These are phyloP conservation scores for Flueggea neowawraea DNA, from an alignment of 441 rosid species.

Conservation along the genomic window DNA sequence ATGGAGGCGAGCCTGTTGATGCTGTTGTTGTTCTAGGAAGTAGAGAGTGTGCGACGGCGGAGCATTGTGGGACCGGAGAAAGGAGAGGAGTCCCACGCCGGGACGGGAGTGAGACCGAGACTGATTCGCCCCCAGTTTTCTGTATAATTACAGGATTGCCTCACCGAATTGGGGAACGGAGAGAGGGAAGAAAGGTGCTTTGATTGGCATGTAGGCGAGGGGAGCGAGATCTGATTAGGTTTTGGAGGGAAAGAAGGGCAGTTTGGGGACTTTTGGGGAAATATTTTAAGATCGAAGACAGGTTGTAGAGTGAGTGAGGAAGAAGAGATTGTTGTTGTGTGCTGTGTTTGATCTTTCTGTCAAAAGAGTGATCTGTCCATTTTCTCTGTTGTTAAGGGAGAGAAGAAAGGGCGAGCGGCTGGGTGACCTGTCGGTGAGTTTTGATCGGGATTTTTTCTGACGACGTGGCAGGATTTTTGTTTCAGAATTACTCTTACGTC, in stretches of 20 bases:
- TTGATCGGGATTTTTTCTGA: not conserved
- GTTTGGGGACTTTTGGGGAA: not conserved
- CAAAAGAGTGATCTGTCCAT: slow-evolving; percentile 3
- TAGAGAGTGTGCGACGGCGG: slow-evolving; percentile 60
- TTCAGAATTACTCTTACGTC: too few relatives aligned
- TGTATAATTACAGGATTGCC: slow-evolving; percentile 15
- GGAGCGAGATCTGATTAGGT: too few relatives aligned
- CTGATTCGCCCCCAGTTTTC: slow-evolving; percentile 97
- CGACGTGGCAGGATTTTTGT: too few relatives aligned
- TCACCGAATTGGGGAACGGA: slow-evolving; percentile 6
- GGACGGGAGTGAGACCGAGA: slow-evolving; percentile 67
- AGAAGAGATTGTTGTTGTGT: not conserved
- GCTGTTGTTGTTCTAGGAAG: slow-evolving; percentile 37
- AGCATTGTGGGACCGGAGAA: slow-evolving; percentile 63
- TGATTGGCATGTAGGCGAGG: not conserved
- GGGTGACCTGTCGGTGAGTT: slow-evolving; percentile 7
- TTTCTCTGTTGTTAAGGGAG: too few relatives aligned
- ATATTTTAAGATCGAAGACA: not conserved
- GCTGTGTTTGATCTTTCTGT: not conserved
- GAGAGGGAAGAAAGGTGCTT: too few relatives aligned
- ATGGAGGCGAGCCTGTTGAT: slow-evolving; percentile 13
- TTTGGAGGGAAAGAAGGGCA: not conserved
- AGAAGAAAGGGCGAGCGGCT: not conserved
- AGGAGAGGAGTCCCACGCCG: slow-evolving; percentile 76
- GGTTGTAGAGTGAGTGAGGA: not conserved